A percentile compares a stretch with the other conserved stretches of the same genome.
Evolutionary conservation across 345 rosid species (phyloP).

Genomic region (Angophora floribunda): DNA sequence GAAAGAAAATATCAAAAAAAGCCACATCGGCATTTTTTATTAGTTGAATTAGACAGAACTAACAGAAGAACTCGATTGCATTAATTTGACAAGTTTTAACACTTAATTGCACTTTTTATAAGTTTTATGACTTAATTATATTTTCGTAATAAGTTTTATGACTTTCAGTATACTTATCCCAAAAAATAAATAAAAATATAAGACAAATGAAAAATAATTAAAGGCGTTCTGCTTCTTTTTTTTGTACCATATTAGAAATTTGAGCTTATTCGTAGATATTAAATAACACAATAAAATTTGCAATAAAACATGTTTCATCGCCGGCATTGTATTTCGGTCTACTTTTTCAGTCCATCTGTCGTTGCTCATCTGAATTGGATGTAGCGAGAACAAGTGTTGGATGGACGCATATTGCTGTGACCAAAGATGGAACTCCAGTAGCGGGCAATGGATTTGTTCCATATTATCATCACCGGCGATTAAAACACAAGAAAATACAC

Average conservation of each 20-base stretch:
- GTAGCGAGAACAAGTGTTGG: not conserved
- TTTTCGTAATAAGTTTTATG: not conserved
- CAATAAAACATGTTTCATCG: not conserved
- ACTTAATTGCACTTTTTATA: not conserved
- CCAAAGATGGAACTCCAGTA: not conserved
- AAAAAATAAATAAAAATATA: not conserved
- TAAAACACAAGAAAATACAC: not conserved
- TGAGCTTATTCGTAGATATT: not conserved
- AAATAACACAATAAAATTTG: not conserved
- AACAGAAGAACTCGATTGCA: not conserved
- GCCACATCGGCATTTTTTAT: not conserved
- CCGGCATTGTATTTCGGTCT: too few species aligned
- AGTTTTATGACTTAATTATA: not conserved
- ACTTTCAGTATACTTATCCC: not conserved
- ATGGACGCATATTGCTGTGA: not conserved
- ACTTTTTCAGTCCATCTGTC: too few species aligned
- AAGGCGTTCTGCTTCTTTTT: not conserved
- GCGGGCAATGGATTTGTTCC: not conserved
- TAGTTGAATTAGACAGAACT: not conserved
- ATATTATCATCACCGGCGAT: not conserved
- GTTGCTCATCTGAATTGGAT: too few species aligned
- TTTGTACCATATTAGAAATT: not conserved
- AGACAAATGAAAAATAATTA: not conserved
- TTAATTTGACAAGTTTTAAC: not conserved
- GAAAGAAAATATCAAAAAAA: not conserved